Base-by-base conservation (phyloP, 2,329 filamentous ascomycete species). In the Lachnellula arida region DNA sequence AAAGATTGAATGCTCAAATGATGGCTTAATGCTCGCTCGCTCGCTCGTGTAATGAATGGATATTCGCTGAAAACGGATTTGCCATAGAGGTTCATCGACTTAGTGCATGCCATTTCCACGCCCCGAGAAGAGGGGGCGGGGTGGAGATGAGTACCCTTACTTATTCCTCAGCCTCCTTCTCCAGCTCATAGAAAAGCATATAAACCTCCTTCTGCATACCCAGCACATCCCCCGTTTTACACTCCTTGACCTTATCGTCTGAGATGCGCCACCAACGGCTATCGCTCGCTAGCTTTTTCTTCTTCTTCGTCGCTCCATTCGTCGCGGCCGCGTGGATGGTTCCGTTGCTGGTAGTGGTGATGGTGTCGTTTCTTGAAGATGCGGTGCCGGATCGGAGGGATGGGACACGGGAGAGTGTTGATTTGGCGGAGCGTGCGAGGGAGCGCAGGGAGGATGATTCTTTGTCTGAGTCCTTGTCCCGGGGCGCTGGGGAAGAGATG, bases 171-270 rank as follows among this genome's bases (percentile, higher is more conserved):
- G 61, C 61, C 37, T 62, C 61, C 44, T 59, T 64, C 19, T 70
- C 88, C 65, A 96, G 75, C 76, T 97, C 93, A 73, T 99, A 99
- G 72, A 99, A 99, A 51, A 99, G 73, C 69, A 99, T 76, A 71
- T 99, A 99, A 0, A 97, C 93, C 73, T 99, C 94, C 66, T 87
- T 87, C 73, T 97, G 91, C 91, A 97, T 96, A 7, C 85, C 84
- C 56, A 99, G 72, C 6, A 99, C 91, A 64, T 99, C 94, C 53
- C 81, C 84, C 5, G 92, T 97, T 76, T 92, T 96, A 63, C 91
- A 88, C 73, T 97, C 93, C 69, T 93, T 94, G 66, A 97, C 84
- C 73, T 95, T 96, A 63, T 99, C 94, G 70, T 99, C 94, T 62
- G 92, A 97, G 63, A 99, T 96, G 37, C 94, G 85, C 94, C 94